Evolutionary conservation across 129 eudicot genomes (phyloP).

Genomic region (Chrysanthemum lavandulifolium): DNA sequence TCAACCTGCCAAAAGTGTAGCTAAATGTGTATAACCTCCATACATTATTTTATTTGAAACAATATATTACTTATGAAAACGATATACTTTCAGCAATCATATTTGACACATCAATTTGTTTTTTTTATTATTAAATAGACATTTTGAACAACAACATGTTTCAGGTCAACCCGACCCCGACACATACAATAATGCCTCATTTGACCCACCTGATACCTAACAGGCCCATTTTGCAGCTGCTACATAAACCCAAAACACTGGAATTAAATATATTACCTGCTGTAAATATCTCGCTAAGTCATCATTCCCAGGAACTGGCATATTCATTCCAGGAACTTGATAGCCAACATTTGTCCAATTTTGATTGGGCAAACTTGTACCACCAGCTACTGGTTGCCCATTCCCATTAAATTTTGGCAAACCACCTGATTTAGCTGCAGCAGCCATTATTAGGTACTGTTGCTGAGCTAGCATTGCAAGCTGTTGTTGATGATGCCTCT

Average conservation of each 20-base stretch:
- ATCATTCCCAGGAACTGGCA: conserved; percentile 39
- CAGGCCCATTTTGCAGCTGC: not conserved
- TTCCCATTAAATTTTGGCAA: conserved; percentile 51
- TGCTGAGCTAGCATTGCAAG: conserved; percentile 79
- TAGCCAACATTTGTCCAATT: conserved; percentile 72
- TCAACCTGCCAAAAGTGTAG: no score
- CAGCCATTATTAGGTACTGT: conserved; percentile 83
- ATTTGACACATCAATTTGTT: no score
- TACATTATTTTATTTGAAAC: no score
- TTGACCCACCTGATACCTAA: not conserved
- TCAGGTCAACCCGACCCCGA: not conserved
- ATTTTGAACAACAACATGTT: not conserved
- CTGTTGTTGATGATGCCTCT: conserved; percentile 59
- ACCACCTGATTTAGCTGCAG: conserved; percentile 83
- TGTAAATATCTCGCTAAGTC: conserved; percentile 67
- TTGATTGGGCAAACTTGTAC: conserved; percentile 40
- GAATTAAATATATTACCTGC: conserved; percentile 54
- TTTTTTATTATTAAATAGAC: not conserved
- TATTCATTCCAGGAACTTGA: conserved; percentile 39
- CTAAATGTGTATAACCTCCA: no score
- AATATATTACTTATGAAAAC: no score
- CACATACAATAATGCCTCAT: no score
- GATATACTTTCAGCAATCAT: no score
- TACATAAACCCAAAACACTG: conserved; percentile 10
- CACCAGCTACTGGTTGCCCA: conserved; percentile 56